These are phyloP conservation scores for Aspergillus ellipticus DNA, from an alignment of 495 filamentous ascomycete species.

Conservation along the genomic window DNA sequence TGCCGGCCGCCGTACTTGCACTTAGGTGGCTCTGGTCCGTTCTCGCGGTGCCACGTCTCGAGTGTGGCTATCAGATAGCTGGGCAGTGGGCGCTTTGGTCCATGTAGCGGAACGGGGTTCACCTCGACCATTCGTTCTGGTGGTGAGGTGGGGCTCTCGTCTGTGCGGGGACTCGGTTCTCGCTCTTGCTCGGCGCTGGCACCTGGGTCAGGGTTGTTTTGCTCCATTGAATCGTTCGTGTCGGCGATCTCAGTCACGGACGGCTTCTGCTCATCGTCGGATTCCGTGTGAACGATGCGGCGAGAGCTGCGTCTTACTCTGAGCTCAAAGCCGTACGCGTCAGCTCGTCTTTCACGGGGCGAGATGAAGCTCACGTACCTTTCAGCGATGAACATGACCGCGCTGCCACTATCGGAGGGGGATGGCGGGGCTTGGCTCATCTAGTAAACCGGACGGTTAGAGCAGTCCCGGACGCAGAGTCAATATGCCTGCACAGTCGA, in stretches of 20 bases:
- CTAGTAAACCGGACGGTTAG: no score
- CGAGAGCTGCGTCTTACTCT: background rate
- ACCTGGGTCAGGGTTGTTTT: no score
- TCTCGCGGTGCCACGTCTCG: slow-evolving; percentile 11
- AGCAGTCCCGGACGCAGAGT: no score
- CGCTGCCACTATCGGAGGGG: no score
- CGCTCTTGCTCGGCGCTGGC: no score
- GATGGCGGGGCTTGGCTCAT: no score
- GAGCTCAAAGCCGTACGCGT: background rate
- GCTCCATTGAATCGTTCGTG: no score
- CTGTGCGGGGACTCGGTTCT: background rate
- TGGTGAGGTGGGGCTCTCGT: background rate
- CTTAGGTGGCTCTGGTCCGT: slow-evolving; percentile 7
- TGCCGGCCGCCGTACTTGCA: slow-evolving; percentile 1
- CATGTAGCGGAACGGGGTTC: background rate
- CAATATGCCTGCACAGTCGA: no score
- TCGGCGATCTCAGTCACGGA: background rate
- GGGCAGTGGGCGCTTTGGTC: background rate
- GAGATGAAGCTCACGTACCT: no score
- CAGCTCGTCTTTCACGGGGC: background rate
- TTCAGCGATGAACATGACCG: no score
- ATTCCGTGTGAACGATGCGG: background rate
- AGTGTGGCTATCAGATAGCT: slow-evolving; percentile 3
- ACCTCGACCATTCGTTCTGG: background rate
- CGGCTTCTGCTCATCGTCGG: background rate